Evolutionary conservation across 768 basidiomycete genomes (phyloP).

Genomic region (Hortiboletus campestris): DNA sequence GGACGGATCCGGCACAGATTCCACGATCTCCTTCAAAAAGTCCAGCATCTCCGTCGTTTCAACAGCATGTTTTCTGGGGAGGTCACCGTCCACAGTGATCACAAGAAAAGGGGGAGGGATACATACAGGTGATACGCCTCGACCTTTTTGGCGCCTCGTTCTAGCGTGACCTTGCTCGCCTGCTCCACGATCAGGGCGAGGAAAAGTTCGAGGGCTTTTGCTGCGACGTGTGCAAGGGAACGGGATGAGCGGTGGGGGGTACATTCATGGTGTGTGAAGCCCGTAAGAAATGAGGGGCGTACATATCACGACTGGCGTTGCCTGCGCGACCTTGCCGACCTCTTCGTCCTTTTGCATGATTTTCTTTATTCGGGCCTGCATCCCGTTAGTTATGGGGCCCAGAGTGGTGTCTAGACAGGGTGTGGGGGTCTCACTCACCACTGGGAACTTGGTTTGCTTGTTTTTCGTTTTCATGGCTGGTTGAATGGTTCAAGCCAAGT

Average conservation of each 20-base stretch:
- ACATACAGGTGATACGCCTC: conserved; percentile 93
- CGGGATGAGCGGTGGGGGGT: not conserved
- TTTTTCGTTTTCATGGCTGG: conserved; percentile 81
- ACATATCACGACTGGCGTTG: conserved; percentile 97
- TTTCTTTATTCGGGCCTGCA: conserved; percentile 94
- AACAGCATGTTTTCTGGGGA: conserved; percentile 83
- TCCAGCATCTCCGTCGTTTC: conserved; percentile 87
- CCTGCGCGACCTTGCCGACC: conserved; percentile 96
- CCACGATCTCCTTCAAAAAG: conserved; percentile 91
- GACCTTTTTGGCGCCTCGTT: conserved; percentile 82
- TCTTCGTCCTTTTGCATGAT: conserved; percentile 99
- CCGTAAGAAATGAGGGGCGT: conserved; percentile 35
- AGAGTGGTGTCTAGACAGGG: not conserved
- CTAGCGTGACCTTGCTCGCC: conserved; percentile 72
- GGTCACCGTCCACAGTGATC: not conserved
- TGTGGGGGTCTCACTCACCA: conserved; percentile 60
- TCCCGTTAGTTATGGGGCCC: conserved; percentile 9
- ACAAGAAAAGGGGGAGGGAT: not conserved
- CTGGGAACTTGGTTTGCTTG: conserved; percentile 89
- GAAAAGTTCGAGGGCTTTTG: conserved; percentile 93
- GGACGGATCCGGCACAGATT: conserved; percentile 82
- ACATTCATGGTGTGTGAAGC: conserved; percentile 14
- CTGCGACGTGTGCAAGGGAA: conserved; percentile 40
- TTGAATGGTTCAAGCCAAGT: not conserved
- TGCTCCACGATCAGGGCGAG: conserved; percentile 81